phyloP scores from a whole-genome alignment of 805 yeast species.

The Yarrowia divulgata region DNA sequence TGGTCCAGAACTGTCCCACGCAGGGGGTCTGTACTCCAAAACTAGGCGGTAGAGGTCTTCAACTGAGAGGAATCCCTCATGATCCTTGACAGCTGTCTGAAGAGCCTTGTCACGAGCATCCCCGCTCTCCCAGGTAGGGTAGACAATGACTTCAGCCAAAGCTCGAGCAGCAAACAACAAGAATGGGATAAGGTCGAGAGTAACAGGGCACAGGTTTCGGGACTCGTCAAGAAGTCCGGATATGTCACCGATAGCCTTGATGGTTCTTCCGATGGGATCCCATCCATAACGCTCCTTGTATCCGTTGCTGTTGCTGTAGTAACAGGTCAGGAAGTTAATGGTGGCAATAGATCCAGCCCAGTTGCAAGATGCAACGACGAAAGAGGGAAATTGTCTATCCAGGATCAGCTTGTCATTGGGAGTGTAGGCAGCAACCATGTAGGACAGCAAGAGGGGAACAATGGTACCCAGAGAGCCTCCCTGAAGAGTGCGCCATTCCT shows the following conservation, averaged over 20 bases:
- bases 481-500: constrained; percentile 3
- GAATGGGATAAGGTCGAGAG: constrained; percentile 7
- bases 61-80: constrained; percentile 1
- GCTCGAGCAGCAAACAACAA: constrained; percentile 3
- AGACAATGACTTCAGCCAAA: background rate
- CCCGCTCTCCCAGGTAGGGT: background rate
- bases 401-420: background rate
- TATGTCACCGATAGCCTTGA: background rate
- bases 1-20: background rate
- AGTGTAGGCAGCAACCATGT: constrained; percentile 9
- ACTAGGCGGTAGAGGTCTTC: constrained; percentile 23
- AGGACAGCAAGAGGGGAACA: constrained; percentile 6
- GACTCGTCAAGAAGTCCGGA: background rate
- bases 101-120: constrained; percentile 3
- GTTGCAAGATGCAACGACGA: background rate
- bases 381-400: constrained; percentile 4
- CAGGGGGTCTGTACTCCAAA: constrained; percentile 2
- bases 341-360: constrained; percentile 21
- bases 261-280: constrained; percentile 21
- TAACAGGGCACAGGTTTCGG: background rate
- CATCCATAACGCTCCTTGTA: background rate
- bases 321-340: constrained; percentile 7
- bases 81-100: background rate
- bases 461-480: background rate
- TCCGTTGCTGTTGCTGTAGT: constrained; percentile 1